Conservation (phyloP, 768 basidiomycete species). For the Boletus rufocinnamomeus region DNA sequence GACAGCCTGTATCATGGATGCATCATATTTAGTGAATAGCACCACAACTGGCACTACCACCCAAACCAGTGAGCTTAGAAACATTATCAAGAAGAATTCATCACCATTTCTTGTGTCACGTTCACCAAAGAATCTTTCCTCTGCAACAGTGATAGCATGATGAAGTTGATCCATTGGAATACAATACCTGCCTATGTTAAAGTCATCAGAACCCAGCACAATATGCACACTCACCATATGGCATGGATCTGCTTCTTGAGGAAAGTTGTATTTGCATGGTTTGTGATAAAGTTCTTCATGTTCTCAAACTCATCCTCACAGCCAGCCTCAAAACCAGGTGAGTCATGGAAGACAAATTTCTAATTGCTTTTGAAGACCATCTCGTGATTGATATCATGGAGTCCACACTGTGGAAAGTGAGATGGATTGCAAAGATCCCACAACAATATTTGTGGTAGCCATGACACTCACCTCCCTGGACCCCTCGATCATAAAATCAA, state of each 20-base stretch:
- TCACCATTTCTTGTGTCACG: not conserved
- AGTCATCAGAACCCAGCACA: not conserved
- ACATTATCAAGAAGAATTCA: not conserved
- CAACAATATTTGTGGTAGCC: not conserved
- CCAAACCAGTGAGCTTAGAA: not conserved
- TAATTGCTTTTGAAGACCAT: not conserved
- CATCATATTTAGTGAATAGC: not conserved
- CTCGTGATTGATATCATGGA: not conserved
- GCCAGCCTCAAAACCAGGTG: no score
- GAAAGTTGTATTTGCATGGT: not conserved
- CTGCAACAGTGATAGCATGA: not conserved
- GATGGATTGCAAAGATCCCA: not conserved
- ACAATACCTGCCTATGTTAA: not conserved
- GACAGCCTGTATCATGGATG: not conserved
- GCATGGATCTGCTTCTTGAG: not conserved
- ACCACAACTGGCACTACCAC: not conserved
- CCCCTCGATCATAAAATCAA: not conserved
- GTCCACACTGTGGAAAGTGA: not conserved
- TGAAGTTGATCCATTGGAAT: not conserved
- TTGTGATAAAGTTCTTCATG: not conserved
- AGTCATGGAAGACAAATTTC: not conserved
- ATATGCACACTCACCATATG: not conserved
- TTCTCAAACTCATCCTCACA: no score
- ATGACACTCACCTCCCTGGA: not conserved
- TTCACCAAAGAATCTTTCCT: not conserved